These are phyloP conservation scores for Mycena haematopus DNA, from an alignment of 768 basidiomycete species.

Conservation along the genomic window DNA sequence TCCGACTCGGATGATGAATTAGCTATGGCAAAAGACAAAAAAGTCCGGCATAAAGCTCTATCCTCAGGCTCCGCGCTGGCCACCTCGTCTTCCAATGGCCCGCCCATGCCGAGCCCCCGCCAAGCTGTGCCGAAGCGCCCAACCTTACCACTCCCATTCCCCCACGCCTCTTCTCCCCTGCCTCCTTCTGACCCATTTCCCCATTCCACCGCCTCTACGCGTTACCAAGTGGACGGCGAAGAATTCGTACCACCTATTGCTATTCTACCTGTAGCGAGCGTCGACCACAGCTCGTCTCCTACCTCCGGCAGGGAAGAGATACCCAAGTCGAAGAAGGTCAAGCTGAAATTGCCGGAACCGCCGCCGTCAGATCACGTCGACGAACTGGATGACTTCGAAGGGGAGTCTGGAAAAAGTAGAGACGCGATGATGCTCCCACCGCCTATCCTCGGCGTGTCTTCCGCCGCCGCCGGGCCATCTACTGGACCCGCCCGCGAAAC, in stretches of 20 bases:
- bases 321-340: not conserved
- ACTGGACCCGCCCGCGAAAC: not conserved
- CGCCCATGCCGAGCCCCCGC: constrained; percentile 10
- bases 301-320: not conserved
- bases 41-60: not conserved
- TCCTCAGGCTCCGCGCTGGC: not conserved
- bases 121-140: constrained; percentile 3
- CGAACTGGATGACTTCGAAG: not conserved
- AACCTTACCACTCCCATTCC: not conserved
- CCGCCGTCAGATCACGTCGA: not conserved
- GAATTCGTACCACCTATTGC: constrained; percentile 17
- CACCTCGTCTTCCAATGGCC: constrained; percentile 13
- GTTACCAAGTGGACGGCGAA: constrained; percentile 8
- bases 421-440: constrained; percentile 13
- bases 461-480: not conserved
- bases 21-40: not conserved
- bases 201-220: constrained; percentile 16
- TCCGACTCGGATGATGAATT: constrained; percentile 27
- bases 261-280: constrained; percentile 18
- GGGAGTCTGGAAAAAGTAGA: not conserved
- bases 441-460: not conserved
- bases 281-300: constrained; percentile 4
- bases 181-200: constrained; percentile 27
- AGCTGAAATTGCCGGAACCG: not conserved
- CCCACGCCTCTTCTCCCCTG: constrained; percentile 8